Evolutionary conservation across 495 filamentous ascomycete species (phyloP).

Genomic region (Parathielavia appendiculata): DNA sequence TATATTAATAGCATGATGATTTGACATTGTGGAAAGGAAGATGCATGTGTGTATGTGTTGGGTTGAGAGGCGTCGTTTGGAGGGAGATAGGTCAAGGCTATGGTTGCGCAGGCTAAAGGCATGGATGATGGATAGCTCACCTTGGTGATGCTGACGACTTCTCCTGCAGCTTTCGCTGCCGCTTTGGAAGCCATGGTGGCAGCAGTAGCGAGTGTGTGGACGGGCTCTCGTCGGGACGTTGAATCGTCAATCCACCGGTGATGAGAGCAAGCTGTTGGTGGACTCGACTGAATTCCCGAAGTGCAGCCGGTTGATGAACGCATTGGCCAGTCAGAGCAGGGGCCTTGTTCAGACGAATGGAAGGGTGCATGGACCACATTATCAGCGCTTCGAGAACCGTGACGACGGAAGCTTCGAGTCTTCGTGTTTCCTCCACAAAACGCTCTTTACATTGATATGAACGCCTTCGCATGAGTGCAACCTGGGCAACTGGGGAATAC

Average conservation of each 20-base stretch:
- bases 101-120: constrained; percentile 1
- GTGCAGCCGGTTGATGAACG: constrained; percentile 10
- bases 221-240: background rate
- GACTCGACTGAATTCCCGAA: background rate
- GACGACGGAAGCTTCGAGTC: background rate
- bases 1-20: background rate
- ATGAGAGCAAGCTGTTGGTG: background rate
- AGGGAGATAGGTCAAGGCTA: constrained; percentile 6
- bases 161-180: constrained; percentile 46
- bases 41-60: background rate
- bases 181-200: constrained; percentile 51
- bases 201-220: constrained; percentile 1
- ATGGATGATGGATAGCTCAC: constrained; percentile 27
- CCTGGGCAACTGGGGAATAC: no score
- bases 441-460: no score
- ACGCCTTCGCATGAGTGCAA: no score
- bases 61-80: background rate
- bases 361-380: constrained; percentile 12
- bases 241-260: background rate
- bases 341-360: background rate
- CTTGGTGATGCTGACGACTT: constrained; percentile 44
- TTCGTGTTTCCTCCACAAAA: background rate
- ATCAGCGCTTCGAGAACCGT: background rate
- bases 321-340: constrained; percentile 1
- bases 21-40: background rate